Conservation (phyloP, 1,139 yeast genomes). For the Diutina neorugosa region DNA sequence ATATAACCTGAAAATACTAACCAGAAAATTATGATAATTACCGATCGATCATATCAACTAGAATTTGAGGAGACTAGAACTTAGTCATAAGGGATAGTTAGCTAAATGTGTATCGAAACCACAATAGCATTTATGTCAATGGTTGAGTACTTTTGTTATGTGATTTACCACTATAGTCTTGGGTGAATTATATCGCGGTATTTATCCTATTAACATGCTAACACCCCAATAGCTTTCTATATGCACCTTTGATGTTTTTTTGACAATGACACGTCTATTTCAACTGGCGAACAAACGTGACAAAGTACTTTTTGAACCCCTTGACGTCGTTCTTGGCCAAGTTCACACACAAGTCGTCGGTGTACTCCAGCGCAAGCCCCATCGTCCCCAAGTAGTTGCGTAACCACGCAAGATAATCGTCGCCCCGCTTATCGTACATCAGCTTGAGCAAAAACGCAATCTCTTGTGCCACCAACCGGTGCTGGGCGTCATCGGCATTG, state of each 20-base stretch:
- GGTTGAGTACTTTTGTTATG: too few relatives aligned
- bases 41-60: too few relatives aligned
- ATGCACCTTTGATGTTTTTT: background rate
- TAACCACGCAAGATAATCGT: constrained; percentile 37
- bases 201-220: background rate
- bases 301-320: constrained; percentile 54
- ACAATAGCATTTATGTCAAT: too few relatives aligned
- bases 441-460: constrained; percentile 53
- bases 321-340: constrained; percentile 43
- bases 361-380: constrained; percentile 46
- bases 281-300: constrained; percentile 39
- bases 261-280: constrained; percentile 10
- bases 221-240: background rate
- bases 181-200: too few relatives aligned
- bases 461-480: constrained; percentile 63
- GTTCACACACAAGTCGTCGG: constrained; percentile 44
- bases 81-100: too few relatives aligned
- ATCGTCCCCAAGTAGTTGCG: constrained; percentile 44
- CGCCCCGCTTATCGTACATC: constrained; percentile 26
- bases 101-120: too few relatives aligned
- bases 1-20: too few relatives aligned
- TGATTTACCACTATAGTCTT: too few relatives aligned
- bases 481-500: constrained; percentile 68
- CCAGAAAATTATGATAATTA: too few relatives aligned
- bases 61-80: too few relatives aligned